Evolutionary conservation across 495 filamentous ascomycete species (phyloP), one percentile per base, ranked within the genome.

Genomic region (Aspergillus panamensis): DNA sequence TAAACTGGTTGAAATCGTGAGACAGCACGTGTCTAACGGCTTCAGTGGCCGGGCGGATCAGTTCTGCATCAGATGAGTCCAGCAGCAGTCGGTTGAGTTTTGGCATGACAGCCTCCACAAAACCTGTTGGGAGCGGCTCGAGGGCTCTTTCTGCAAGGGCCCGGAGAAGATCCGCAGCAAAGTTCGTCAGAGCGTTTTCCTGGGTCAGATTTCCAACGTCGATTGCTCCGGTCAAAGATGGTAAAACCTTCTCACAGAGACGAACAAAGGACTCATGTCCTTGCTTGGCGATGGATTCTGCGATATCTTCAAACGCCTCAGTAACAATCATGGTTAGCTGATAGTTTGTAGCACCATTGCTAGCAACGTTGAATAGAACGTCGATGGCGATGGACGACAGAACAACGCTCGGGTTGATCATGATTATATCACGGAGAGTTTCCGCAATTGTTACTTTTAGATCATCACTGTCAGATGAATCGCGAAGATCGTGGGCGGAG

Each of bases 241-340:
- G 94, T 13, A 97, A 70, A 13, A 96, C 89, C 71, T 92, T 95
- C 42, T 84, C 80, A 65, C 93, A 96, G 3, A 98, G 81, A n/a
- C 82, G 83, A 20, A 84, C 77, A 70, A 93, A 98, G 10, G 83
- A 69, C 21, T 89, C 85, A n/a, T 68, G 73, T 16, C 86, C 82
- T 17, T 80, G 72, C 13, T 86, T 81, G 6, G 84, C 69, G 60
- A 96, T 81, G 5, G 80, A 80, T 30, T 82, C 80, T 0, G 87
- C 86, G 58, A 96, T 85, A 37, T 92, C 88, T 71, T 96, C 92
- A 65, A 98, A 96, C 0, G 91, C 85, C 69, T 97, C 95, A 55
- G 82, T 88, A 14, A 96, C 87, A 17, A 96, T 78, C 75, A 87
- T 81, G 1, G 84, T 86, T 37, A 96, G 77, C 69, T 96, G 90